Conservation (phyloP, 2,329 filamentous ascomycete genomes). For the Coniella lustricola region DNA sequence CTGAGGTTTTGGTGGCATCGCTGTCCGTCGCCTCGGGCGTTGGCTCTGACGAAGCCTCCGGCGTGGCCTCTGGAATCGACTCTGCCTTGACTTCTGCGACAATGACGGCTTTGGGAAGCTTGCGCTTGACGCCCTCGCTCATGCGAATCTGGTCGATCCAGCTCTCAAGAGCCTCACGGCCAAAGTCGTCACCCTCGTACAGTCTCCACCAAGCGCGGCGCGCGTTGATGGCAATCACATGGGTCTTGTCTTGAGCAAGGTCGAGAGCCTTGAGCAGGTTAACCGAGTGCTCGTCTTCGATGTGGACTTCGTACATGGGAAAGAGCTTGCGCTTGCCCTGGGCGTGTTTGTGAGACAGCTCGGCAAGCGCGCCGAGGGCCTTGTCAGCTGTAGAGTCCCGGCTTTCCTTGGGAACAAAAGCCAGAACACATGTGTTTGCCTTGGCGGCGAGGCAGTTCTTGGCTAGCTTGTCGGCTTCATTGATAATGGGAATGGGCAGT, state of each 20-base stretch:
- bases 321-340: slow-evolving; percentile 63
- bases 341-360: slow-evolving; percentile 70
- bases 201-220: slow-evolving; percentile 81
- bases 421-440: slow-evolving; percentile 77
- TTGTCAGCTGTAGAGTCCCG: slow-evolving; percentile 43
- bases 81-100: slow-evolving; percentile 29
- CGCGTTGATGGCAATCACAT: slow-evolving; percentile 76
- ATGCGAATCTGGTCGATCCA: slow-evolving; percentile 92
- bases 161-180: slow-evolving; percentile 58
- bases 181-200: slow-evolving; percentile 54
- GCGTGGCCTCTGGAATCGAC: slow-evolving; percentile 34
- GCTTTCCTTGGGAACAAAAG: slow-evolving; percentile 53
- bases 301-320: slow-evolving; percentile 72
- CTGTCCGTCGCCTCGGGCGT: slow-evolving; percentile 19
- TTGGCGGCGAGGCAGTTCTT: slow-evolving; percentile 67
- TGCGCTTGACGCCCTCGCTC: slow-evolving; percentile 76
- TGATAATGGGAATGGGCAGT: slow-evolving; percentile 60
- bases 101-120: slow-evolving; percentile 56
- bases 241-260: slow-evolving; percentile 49
- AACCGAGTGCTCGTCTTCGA: slow-evolving; percentile 48
- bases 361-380: slow-evolving; percentile 57
- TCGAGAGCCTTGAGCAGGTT: slow-evolving; percentile 54
- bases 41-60: slow-evolving; percentile 32
- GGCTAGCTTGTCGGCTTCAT: slow-evolving; percentile 56
- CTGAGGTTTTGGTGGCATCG: slow-evolving; percentile 19